Conservation (phyloP, 805 yeast species). For the Yarrowia sp. region DNA sequence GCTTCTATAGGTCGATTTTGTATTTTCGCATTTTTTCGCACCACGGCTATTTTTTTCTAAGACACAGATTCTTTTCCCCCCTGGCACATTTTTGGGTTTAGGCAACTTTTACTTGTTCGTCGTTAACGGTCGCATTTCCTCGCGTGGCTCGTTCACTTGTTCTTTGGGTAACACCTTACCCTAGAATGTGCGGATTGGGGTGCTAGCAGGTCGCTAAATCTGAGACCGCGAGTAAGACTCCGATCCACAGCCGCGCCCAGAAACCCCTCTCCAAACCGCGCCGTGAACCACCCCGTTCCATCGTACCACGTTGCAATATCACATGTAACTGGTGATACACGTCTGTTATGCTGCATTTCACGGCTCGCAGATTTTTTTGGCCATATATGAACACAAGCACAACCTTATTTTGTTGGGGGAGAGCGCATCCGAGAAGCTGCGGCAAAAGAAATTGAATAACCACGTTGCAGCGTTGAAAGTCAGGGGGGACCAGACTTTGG, state of each 20-base stretch:
- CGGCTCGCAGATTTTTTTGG: conserved; percentile 14
- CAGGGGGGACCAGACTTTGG: too few relatives aligned
- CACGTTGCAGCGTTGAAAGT: neutral
- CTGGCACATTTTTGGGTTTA: conserved; percentile 19
- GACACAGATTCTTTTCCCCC: conserved; percentile 2
- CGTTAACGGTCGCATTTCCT: conserved; percentile 38
- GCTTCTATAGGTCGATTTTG: too few relatives aligned
- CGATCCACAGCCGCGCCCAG: neutral
- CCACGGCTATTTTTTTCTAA: neutral
- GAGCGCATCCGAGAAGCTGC: neutral
- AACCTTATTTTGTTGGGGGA: conserved; percentile 7
- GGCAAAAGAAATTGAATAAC: neutral
- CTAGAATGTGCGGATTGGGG: neutral
- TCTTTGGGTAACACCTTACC: conserved; percentile 11
- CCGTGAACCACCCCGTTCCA: neutral
- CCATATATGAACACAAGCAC: conserved; percentile 1
- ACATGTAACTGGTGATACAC: conserved; percentile 12
- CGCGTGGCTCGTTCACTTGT: conserved; percentile 33
- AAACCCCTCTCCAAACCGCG: too few relatives aligned
- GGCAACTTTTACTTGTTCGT: conserved; percentile 14
- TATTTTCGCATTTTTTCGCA: too few relatives aligned
- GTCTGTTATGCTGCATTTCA: conserved; percentile 20
- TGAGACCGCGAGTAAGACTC: neutral
- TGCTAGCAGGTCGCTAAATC: too few relatives aligned
- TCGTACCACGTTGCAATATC: conserved; percentile 17